phyloP scores from a whole-genome alignment of 2,329 filamentous ascomycete genomes.

The Plectosphaerella plurivora region DNA sequence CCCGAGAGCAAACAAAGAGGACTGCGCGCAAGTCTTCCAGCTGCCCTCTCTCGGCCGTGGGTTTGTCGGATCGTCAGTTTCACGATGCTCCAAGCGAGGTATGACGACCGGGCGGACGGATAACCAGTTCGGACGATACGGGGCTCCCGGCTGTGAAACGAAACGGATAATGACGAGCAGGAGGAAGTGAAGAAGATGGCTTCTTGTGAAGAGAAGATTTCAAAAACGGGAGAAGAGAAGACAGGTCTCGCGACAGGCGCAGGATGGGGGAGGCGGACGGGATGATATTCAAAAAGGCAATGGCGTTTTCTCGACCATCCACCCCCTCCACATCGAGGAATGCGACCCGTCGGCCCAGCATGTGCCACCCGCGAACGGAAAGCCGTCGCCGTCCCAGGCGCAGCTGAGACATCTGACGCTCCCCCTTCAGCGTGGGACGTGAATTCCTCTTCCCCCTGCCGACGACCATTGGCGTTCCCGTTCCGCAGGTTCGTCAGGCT shows the following conservation, averaged over 20 bases:
- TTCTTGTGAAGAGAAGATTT: not conserved
- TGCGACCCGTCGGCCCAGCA: not conserved
- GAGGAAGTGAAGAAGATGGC: not conserved
- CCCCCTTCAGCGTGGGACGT: not conserved
- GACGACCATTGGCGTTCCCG: not conserved
- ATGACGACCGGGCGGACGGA: not conserved
- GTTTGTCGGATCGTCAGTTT: not conserved
- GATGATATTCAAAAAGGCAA: not conserved
- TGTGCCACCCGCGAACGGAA: not conserved
- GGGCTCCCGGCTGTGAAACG: not conserved
- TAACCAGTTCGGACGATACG: not conserved
- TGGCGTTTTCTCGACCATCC: no score
- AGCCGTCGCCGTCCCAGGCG: not conserved
- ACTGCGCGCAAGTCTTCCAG: no score
- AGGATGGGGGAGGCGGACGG: not conserved
- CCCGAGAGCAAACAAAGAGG: no score
- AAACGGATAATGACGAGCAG: not conserved
- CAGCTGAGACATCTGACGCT: not conserved
- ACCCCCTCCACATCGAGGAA: not conserved
- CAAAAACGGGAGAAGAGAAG: not conserved
- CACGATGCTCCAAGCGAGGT: not conserved
- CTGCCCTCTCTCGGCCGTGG: not conserved
- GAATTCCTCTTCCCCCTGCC: not conserved
- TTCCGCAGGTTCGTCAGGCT: no score
- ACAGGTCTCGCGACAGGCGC: not conserved